These are phyloP conservation scores for Pleurozium schreberi DNA, from an alignment of 225 moss, liverwort and hornwort genomes.

Conservation along the genomic window DNA sequence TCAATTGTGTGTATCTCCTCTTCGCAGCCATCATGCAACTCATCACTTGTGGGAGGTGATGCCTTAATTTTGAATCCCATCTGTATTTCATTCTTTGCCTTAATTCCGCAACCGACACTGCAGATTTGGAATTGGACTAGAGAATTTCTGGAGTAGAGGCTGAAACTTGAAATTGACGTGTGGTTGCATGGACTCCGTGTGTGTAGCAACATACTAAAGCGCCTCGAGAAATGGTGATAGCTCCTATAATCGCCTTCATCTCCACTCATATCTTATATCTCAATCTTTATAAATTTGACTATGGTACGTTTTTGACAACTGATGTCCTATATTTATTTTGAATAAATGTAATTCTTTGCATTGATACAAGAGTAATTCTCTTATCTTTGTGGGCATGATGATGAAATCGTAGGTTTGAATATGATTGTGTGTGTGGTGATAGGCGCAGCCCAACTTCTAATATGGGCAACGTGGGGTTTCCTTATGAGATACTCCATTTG, in stretches of 20 bases:
- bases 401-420: constrained; percentile 56
- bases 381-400: not conserved
- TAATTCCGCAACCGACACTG: too few relatives aligned
- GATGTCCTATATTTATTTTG: not conserved
- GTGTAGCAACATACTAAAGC: constrained; percentile 82
- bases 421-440: constrained; percentile 78
- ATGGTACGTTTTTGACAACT: constrained; percentile 40
- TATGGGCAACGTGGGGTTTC: constrained; percentile 80
- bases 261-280: constrained; percentile 90
- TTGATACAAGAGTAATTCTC: not conserved
- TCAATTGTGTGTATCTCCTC: constrained; percentile 72
- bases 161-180: not conserved
- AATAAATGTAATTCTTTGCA: not conserved
- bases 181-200: not conserved
- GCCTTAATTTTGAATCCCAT: not conserved
- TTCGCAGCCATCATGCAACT: constrained; percentile 84
- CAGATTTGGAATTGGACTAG: too few relatives aligned
- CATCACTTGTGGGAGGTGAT: constrained; percentile 82
- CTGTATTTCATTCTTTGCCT: not conserved
- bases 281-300: constrained; percentile 85
- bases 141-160: too few relatives aligned
- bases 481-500: constrained; percentile 70
- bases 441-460: constrained; percentile 57
- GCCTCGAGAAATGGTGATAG: constrained; percentile 80
- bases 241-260: constrained; percentile 79